Base-by-base conservation (phyloP, 352 stramenopile species). In the Phytophthora brassicae region DNA sequence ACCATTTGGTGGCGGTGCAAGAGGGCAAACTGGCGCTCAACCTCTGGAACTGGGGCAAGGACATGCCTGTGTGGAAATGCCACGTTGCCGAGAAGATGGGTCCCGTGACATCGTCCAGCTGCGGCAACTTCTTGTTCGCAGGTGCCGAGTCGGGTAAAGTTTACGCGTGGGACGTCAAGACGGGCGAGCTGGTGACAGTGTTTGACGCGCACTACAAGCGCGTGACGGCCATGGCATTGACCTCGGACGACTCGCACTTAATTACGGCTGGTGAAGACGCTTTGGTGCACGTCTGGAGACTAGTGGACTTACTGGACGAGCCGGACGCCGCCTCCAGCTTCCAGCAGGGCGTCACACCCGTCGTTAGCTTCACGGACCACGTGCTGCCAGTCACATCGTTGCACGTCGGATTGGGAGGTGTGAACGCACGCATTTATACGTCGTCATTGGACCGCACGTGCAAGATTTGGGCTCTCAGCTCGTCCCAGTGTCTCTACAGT, bases 131-230 rank as follows among this genome's bases (percentile, higher is more conserved):
- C 54, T 72, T 89, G 20, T 78, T 92, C 48, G 82, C 70, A 7
- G 87, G 87, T 6, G 84, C 79, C 16, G 65, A 77, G n/a, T 92
- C 82, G 2, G 87, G 87, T 50, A 91, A 92, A 61, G 72, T 96
- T 44, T 94, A 94, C 67, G 71, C 94, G 7, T 96, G 85, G 87
- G 83, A 92, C 46, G 74, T 93, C 50, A 87, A 86, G 56, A 92
- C 84, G 0, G 87, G 87, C 45, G 81, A 89, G 58, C 75, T 96
- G 48, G 64, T 92, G 19, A 84, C 79, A 24, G 83, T 89, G 29
- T 94, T 85, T 64, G 86, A 96, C 48, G 87, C 83, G 5, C 87
- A 96, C 64, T 96, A 94, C 78, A 96, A 96, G 78, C 81, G 72
- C 55, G 79, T 92, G 23, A 82, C 75, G 16, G 83, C 81, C 9